These are phyloP conservation scores for Penstemon barbatus DNA, from an alignment of 257 asterid species.

Conservation along the genomic window DNA sequence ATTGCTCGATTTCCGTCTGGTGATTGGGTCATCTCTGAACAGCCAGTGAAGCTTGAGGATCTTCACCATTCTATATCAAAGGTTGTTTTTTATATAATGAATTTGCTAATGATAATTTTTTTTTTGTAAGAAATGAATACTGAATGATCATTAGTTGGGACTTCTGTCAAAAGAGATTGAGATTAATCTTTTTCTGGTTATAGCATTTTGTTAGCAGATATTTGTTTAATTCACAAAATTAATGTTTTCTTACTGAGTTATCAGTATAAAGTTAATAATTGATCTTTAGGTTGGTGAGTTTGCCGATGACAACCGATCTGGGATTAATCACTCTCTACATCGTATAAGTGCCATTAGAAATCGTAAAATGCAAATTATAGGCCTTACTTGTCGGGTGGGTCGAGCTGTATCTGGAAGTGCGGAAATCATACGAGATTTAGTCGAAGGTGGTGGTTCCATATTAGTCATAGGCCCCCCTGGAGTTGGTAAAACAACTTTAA, in stretches of 20 bases:
- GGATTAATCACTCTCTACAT: conserved; percentile 83
- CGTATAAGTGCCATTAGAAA: conserved; percentile 97
- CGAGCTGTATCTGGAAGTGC: conserved; percentile 99
- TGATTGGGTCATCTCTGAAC: conserved; percentile 82
- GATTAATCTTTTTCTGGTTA: conserved; percentile 2
- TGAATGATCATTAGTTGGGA: conserved; percentile 5
- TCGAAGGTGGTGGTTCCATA: conserved; percentile 87
- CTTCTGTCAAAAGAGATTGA: conserved; percentile 3
- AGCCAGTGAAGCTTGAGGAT: conserved; percentile 75
- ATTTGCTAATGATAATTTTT: conserved; percentile 11
- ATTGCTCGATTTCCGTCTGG: conserved; percentile 93
- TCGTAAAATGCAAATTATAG: conserved; percentile 89
- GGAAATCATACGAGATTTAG: conserved; percentile 82
- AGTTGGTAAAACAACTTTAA: conserved; percentile 95
- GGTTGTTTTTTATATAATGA: conserved; percentile 42
- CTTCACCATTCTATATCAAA: conserved; percentile 75
- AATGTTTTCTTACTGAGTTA: neutral
- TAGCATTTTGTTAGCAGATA: neutral
- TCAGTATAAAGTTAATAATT: conserved; percentile 25
- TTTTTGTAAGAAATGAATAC: neutral
- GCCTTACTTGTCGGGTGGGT: conserved; percentile 97
- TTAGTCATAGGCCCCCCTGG: conserved; percentile 98
- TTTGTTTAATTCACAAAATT: neutral
- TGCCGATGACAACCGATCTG: conserved; percentile 95
- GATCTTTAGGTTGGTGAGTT: conserved; percentile 83